Evolutionary conservation across 768 basidiomycete genomes (phyloP).

Genomic region (Sarcodon aspratus): DNA sequence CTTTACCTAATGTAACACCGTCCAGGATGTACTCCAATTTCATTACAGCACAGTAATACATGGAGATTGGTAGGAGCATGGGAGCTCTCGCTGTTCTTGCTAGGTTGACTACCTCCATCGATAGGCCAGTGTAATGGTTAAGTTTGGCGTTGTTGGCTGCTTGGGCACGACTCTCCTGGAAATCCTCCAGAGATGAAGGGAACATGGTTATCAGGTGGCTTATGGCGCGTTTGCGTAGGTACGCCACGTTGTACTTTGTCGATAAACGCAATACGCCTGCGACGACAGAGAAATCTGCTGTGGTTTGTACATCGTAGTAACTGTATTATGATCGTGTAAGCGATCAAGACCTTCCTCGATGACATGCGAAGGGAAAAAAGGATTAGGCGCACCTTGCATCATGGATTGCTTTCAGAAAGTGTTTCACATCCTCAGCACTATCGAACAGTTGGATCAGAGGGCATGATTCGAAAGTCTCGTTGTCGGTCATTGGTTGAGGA

Average conservation of each 20-base stretch:
- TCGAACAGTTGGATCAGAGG: constrained; percentile 15
- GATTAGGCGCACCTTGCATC: constrained; percentile 1
- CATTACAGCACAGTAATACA: neutral
- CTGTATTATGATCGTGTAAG: neutral
- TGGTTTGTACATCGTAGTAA: neutral
- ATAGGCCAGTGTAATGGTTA: neutral
- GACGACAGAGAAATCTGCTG: constrained; percentile 37
- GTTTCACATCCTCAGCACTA: constrained; percentile 5
- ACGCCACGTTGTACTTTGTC: constrained; percentile 46
- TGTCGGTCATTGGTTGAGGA: constrained; percentile 7
- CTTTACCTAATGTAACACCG: neutral
- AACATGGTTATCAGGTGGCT: constrained; percentile 22
- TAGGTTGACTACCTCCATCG: neutral
- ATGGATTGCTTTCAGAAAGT: constrained; percentile 8
- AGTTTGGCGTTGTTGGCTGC: neutral
- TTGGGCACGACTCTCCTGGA: neutral
- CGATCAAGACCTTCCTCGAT: neutral
- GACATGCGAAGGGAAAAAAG: neutral
- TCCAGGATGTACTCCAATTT: neutral
- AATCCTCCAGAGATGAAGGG: neutral
- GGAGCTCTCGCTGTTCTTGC: neutral
- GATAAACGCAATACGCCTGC: constrained; percentile 46
- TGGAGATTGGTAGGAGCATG: neutral
- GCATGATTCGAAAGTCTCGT: constrained; percentile 14
- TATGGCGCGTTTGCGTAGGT: constrained; percentile 41